Percentiles rank a stretch among this genome's conserved stretches.
Evolutionary conservation across 2,329 filamentous ascomycete genomes (phyloP).

Genomic region (Colletotrichum coccodes): DNA sequence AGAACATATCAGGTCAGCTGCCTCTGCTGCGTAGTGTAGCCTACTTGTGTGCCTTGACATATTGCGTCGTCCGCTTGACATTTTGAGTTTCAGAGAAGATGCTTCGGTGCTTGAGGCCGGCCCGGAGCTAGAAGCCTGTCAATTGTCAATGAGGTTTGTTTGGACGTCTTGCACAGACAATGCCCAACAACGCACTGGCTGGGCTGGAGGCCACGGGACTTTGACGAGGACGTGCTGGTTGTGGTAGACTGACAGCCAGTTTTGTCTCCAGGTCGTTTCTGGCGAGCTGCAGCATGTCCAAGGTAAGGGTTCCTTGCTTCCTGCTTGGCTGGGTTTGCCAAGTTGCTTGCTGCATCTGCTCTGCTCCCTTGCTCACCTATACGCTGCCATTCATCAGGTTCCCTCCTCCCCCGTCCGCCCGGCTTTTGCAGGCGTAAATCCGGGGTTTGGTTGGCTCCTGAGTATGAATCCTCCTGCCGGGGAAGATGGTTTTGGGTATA

Average conservation of each 20-base stretch:
- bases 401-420: not conserved
- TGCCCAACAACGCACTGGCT: not conserved
- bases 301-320: too few species aligned
- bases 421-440: constrained; percentile 29
- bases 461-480: not conserved
- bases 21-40: too few species aligned
- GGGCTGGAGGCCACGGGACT: too few species aligned
- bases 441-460: constrained; percentile 20
- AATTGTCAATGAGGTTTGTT: not conserved
- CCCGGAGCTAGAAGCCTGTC: not conserved
- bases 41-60: not conserved
- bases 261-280: not conserved
- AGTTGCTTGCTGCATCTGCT: not conserved
- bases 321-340: not conserved
- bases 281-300: constrained; percentile 15
- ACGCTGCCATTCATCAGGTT: not conserved
- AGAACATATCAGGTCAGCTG: not conserved
- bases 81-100: not conserved
- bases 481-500: not conserved
- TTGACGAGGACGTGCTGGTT: not conserved
- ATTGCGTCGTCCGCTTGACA: not conserved
- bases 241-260: not conserved
- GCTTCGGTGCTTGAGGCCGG: not conserved
- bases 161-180: not conserved
- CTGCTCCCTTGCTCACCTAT: not conserved